phyloP scores from a whole-genome alignment of 2,329 filamentous ascomycete genomes.

The Aspergillus ruber region DNA sequence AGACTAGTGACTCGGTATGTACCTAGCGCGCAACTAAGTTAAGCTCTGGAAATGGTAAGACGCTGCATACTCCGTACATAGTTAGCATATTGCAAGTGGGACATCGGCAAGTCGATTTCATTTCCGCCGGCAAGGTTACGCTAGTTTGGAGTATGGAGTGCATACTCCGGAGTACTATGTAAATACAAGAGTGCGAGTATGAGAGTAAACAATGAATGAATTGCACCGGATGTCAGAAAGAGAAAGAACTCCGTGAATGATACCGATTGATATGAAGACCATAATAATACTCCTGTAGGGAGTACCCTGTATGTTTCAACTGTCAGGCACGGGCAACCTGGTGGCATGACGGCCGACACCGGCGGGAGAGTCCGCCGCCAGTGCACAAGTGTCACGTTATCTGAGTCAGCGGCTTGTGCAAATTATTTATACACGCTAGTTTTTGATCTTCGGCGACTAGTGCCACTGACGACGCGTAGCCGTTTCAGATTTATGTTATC shows the following conservation, averaged over 20 bases:
- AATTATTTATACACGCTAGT: no score
- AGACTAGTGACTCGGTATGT: not conserved
- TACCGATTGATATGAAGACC: not conserved
- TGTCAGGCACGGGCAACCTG: not conserved
- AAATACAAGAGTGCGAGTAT: not conserved
- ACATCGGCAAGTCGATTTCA: not conserved
- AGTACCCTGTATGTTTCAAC: not conserved
- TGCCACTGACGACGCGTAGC: no score
- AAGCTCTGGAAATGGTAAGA: not conserved
- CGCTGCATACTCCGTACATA: not conserved
- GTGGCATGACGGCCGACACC: not conserved
- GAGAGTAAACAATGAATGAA: no score
- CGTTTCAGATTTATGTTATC: no score
- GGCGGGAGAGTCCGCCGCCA: not conserved
- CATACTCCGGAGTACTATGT: not conserved
- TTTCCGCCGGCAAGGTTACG: not conserved
- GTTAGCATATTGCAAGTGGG: not conserved
- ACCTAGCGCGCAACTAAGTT: not conserved
- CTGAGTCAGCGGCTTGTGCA: no score
- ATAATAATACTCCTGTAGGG: not conserved
- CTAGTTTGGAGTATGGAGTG: not conserved
- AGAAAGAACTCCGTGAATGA: no score
- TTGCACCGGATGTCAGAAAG: no score
- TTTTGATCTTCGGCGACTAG: no score
- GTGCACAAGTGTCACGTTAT: no score